A percentile compares a stretch with the other conserved stretches of the same genome.
Evolutionary conservation across 345 rosid species (phyloP).

Genomic region (Salix caprea): DNA sequence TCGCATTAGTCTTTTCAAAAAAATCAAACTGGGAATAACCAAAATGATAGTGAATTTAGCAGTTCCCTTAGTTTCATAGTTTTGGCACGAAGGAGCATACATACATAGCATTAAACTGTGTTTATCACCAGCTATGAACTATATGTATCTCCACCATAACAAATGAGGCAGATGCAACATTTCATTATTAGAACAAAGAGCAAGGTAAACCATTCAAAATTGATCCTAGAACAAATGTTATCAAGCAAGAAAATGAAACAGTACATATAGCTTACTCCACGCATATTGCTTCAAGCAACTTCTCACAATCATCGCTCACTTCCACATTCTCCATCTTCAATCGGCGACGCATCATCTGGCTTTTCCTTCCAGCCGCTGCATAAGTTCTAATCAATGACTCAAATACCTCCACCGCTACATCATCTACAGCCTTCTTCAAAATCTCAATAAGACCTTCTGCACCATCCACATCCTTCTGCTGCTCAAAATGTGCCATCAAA

Average conservation of each 20-base stretch:
- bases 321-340: slow-evolving; percentile 85
- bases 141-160: not conserved
- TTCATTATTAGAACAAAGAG: slow-evolving; percentile 5
- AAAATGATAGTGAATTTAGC: too few relatives aligned
- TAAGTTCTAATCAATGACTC: slow-evolving; percentile 85
- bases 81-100: not conserved
- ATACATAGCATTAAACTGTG: not conserved
- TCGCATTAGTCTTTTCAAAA: too few relatives aligned
- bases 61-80: too few relatives aligned
- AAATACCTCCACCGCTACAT: slow-evolving; percentile 54
- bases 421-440: slow-evolving; percentile 63
- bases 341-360: slow-evolving; percentile 49
- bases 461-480: slow-evolving; percentile 70
- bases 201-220: slow-evolving; percentile 4
- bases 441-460: slow-evolving; percentile 71
- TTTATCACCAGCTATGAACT: not conserved
- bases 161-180: not conserved
- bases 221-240: not conserved
- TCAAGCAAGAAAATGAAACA: not conserved
- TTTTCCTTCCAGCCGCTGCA: slow-evolving; percentile 74
- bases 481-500: slow-evolving; percentile 67
- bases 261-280: slow-evolving; percentile 41
- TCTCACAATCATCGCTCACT: slow-evolving; percentile 49
- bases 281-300: slow-evolving; percentile 58
- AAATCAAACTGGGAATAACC: too few relatives aligned